These are phyloP conservation scores for Carpinus fangiana DNA, from an alignment of 306 rosid species.

Conservation along the genomic window DNA sequence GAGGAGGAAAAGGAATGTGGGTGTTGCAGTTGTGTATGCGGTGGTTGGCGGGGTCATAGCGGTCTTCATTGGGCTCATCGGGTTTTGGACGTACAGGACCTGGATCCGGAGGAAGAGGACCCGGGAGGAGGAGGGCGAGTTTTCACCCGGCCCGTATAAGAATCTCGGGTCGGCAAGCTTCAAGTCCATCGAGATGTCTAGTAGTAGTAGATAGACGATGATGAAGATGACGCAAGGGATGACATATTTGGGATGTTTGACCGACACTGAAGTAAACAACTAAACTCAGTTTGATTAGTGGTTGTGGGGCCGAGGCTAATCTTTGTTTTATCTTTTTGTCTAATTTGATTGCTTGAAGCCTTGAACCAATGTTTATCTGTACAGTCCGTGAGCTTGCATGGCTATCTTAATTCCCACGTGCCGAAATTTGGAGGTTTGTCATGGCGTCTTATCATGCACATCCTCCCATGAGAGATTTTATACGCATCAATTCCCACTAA, in stretches of 20 bases:
- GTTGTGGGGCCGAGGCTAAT: constrained; percentile 7
- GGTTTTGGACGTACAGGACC: constrained; percentile 31
- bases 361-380: not conserved
- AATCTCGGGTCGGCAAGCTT: constrained; percentile 78
- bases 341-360: not conserved
- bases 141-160: constrained; percentile 81
- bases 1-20: constrained; percentile 28
- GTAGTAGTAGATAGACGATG: not conserved
- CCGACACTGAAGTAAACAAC: constrained; percentile 19
- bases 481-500: no score
- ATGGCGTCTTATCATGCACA: no score
- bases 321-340: not conserved
- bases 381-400: not conserved
- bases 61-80: constrained; percentile 30
- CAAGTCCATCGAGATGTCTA: constrained; percentile 62
- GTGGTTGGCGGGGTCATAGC: constrained; percentile 17
- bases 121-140: constrained; percentile 41
- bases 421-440: not conserved
- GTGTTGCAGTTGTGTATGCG: constrained; percentile 31
- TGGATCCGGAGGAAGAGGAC: constrained; percentile 28
- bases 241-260: constrained; percentile 41
- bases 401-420: not conserved
- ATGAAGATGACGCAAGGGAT: constrained; percentile 60
- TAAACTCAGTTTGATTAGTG: constrained; percentile 7
- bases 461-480: no score